phyloP scores from a whole-genome alignment of 768 basidiomycete species.

The Jaapia argillacea region DNA sequence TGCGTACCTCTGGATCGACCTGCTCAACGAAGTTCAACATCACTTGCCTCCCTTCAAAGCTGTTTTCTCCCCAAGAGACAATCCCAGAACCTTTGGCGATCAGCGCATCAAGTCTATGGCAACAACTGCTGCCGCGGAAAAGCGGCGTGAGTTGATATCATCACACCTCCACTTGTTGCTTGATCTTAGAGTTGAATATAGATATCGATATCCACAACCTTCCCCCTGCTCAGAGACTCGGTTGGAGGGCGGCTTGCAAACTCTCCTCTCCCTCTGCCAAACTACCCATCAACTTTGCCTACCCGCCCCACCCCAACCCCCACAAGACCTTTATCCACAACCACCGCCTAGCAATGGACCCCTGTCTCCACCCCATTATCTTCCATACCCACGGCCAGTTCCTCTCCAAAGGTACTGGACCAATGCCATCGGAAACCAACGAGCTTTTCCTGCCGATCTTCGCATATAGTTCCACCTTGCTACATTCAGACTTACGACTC shows the following conservation, averaged over 20 bases:
- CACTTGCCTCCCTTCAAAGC: constrained; percentile 35
- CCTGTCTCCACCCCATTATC: constrained; percentile 15
- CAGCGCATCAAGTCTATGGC: constrained; percentile 20
- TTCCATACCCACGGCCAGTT: constrained; percentile 10
- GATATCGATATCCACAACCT: not conserved
- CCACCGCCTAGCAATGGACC: constrained; percentile 14
- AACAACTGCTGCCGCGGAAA: constrained; percentile 21
- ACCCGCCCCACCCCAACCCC: not conserved
- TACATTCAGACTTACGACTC: not conserved
- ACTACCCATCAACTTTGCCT: not conserved
- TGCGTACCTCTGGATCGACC: constrained; percentile 20
- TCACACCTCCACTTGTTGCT: not conserved
- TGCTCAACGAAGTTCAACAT: constrained; percentile 30
- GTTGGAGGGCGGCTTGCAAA: not conserved
- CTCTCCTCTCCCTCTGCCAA: not conserved
- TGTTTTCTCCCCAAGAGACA: constrained; percentile 34
- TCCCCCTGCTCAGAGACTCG: not conserved
- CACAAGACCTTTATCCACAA: constrained; percentile 16
- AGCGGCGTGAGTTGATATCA: constrained; percentile 18
- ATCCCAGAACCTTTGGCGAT: constrained; percentile 27
- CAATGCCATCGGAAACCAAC: constrained; percentile 9
- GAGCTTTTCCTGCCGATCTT: not conserved
- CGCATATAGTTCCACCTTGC: not conserved
- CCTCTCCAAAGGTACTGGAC: constrained; percentile 7
- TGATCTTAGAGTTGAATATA: not conserved